Evolutionary conservation across 1,284 basidiomycete species (phyloP).

Genomic region (Anthracocystis walkeri): DNA sequence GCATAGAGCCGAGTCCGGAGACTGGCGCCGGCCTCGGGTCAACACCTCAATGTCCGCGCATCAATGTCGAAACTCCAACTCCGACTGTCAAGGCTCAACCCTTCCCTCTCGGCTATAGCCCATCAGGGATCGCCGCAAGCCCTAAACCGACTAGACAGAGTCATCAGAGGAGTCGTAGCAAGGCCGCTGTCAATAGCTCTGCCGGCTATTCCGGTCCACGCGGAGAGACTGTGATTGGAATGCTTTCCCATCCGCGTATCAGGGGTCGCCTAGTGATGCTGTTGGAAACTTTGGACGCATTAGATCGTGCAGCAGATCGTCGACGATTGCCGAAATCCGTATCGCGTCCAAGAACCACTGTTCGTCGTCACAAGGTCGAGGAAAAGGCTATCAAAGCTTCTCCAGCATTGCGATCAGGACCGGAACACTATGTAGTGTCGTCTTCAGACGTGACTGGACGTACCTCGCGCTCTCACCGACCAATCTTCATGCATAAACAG

Average conservation of each 20-base stretch:
- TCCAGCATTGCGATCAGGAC: neutral
- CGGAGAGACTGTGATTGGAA: conserved; percentile 13
- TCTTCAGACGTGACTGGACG: neutral
- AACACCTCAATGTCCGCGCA: neutral
- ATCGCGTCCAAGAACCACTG: neutral
- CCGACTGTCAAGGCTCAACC: neutral
- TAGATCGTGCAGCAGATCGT: conserved; percentile 24
- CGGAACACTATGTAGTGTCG: neutral
- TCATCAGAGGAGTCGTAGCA: neutral
- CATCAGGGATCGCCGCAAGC: neutral
- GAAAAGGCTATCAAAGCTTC: neutral
- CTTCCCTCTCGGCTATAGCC: neutral
- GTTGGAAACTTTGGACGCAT: conserved; percentile 27
- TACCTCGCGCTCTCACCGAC: conserved; percentile 16
- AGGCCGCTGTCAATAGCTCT: neutral
- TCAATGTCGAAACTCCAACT: neutral
- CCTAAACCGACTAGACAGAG: conserved; percentile 1
- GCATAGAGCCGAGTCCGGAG: neutral
- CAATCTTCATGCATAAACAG: neutral
- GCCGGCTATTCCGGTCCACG: conserved; percentile 1
- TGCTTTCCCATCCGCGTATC: conserved; percentile 34
- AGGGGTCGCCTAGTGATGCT: conserved; percentile 27
- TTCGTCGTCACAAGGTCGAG: neutral
- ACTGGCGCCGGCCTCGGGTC: neutral
- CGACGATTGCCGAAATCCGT: conserved; percentile 9